Conservation (phyloP, 2,329 filamentous ascomycete genomes). For the Myriosclerotinia duriaeana region DNA sequence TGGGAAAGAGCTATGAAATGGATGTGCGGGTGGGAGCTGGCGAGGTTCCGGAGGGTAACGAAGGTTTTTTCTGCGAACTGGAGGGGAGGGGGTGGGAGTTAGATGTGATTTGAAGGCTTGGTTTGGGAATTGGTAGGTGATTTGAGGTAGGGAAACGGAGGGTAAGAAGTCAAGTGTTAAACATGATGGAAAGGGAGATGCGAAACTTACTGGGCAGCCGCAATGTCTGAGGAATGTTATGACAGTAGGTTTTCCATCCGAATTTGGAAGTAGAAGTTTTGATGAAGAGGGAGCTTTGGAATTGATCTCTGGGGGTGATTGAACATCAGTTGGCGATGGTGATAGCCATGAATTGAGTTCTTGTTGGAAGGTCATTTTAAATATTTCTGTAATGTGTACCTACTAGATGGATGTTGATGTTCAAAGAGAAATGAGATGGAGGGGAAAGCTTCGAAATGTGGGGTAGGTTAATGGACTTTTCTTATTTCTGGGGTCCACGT, state of each 20-base stretch:
- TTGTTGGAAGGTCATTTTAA: constrained; percentile 38
- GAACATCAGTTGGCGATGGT: constrained; percentile 41
- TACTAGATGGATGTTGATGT: neutral
- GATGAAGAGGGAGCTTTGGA: constrained; percentile 55
- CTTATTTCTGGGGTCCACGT: neutral
- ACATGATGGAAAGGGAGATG: neutral
- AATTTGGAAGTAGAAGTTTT: constrained; percentile 52
- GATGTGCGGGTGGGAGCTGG: constrained; percentile 50
- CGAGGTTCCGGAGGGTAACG: constrained; percentile 52
- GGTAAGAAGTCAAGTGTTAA: too few relatives aligned
- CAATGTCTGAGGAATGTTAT: constrained; percentile 71
- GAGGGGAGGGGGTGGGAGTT: neutral
- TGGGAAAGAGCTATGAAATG: constrained; percentile 64
- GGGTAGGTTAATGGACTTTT: neutral
- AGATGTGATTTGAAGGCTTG: constrained; percentile 1
- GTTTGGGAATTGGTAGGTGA: neutral
- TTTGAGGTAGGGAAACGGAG: neutral
- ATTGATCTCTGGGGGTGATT: constrained; percentile 53
- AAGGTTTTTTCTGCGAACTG: constrained; percentile 63
- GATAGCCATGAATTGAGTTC: constrained; percentile 37
- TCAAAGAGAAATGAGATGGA: neutral
- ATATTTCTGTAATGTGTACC: neutral
- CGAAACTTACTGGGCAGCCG: constrained; percentile 66
- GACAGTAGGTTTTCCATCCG: constrained; percentile 55
- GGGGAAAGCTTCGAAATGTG: constrained; percentile 16